phyloP scores from a whole-genome alignment of 768 basidiomycete genomes.

The Sistotremastrum niveocremeum region DNA sequence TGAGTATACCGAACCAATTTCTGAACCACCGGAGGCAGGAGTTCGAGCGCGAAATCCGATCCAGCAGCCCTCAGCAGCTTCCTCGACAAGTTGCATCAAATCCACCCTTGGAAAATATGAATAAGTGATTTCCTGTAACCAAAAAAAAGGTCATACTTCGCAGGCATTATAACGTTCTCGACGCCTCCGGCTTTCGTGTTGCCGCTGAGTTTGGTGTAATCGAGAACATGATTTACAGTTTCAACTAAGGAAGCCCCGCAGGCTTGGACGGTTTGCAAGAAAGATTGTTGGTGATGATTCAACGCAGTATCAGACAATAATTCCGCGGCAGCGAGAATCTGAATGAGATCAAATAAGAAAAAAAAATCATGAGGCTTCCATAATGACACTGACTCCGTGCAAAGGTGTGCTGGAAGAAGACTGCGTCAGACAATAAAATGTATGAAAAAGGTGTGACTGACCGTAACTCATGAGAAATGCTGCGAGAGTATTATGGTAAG shows the following conservation, averaged over 20 bases:
- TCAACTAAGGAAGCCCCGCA: conserved; percentile 94
- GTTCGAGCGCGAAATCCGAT: conserved; percentile 80
- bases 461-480: conserved; percentile 82
- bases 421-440: not conserved
- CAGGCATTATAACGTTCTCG: conserved; percentile 58
- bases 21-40: conserved; percentile 51
- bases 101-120: conserved; percentile 36
- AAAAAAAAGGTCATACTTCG: conserved; percentile 27
- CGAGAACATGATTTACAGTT: conserved; percentile 92
- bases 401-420: conserved; percentile 48
- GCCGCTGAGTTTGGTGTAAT: conserved; percentile 90
- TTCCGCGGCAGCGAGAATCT: conserved; percentile 88
- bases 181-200: conserved; percentile 67
- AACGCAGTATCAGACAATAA: conserved; percentile 76
- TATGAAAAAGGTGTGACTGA: not conserved
- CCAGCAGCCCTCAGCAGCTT: conserved; percentile 89
- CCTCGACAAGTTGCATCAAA: conserved; percentile 71
- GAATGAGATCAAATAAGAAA: not conserved
- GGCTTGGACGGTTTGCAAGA: conserved; percentile 85
- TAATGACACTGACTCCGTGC: conserved; percentile 51
- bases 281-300: conserved; percentile 69
- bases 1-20: conserved; percentile 87
- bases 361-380: conserved; percentile 4
- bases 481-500: conserved; percentile 15
- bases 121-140: not conserved